These are phyloP conservation scores for Zopfia rhizophila DNA, from an alignment of 2,329 filamentous ascomycete species.

Conservation along the genomic window DNA sequence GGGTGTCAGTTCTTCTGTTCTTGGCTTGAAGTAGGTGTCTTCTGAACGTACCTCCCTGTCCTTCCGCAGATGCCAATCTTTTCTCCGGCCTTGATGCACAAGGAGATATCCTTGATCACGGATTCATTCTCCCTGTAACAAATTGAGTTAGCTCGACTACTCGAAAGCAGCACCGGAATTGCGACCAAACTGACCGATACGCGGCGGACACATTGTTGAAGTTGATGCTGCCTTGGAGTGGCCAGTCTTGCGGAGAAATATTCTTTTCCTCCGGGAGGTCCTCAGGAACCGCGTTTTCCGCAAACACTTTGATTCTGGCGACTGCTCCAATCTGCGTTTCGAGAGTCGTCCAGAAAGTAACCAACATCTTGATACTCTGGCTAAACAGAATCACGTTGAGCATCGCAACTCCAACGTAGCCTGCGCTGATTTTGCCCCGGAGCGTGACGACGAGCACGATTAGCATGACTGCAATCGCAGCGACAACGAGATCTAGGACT, in stretches of 20 bases:
- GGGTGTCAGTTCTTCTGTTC: no score
- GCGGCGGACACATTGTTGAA: no score
- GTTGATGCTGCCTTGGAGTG: no score
- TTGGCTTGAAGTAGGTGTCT: slow-evolving; percentile 51
- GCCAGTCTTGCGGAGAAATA: no score
- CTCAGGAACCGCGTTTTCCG: no score
- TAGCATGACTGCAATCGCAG: slow-evolving; percentile 43
- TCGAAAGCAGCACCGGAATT: no score
- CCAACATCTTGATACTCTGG: slow-evolving; percentile 56
- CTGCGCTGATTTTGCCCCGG: slow-evolving; percentile 51
- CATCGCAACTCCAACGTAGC: slow-evolving; percentile 61
- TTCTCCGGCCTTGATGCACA: slow-evolving; percentile 57
- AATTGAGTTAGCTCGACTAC: no score
- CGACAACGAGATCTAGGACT: slow-evolving; percentile 41
- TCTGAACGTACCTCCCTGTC: slow-evolving; percentile 52
- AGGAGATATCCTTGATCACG: slow-evolving; percentile 52
- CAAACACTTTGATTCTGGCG: no score
- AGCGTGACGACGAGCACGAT: slow-evolving; percentile 41
- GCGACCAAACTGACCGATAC: no score
- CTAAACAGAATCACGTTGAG: slow-evolving; percentile 63
- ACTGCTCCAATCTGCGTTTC: slow-evolving; percentile 67
- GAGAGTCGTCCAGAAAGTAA: slow-evolving; percentile 63
- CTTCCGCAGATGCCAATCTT: slow-evolving; percentile 62
- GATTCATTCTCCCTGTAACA: no score
- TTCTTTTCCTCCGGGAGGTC: no score